phyloP scores from a whole-genome alignment of 306 rosid genomes.

The Pyrus communis region DNA sequence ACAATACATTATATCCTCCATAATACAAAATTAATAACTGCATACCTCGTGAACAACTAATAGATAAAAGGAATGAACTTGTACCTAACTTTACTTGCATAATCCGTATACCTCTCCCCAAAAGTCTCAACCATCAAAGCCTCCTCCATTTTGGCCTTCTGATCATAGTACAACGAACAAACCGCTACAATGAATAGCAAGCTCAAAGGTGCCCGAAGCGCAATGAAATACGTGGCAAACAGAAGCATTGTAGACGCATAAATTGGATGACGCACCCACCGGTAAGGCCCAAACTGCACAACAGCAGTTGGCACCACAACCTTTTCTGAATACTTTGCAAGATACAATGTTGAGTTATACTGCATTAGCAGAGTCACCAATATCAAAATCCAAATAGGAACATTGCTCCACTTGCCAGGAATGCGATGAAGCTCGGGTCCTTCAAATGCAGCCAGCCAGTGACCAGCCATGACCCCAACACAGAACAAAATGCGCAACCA shows the following conservation, averaged over 20 bases:
- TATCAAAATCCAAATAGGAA: slow-evolving; percentile 63
- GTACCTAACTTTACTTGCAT: slow-evolving; percentile 67
- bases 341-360: slow-evolving; percentile 72
- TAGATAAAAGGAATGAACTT: slow-evolving; percentile 79
- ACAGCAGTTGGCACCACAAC: slow-evolving; percentile 84
- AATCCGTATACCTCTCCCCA: slow-evolving; percentile 59
- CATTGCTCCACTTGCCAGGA: slow-evolving; percentile 66
- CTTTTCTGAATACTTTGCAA: slow-evolving; percentile 85
- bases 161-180: slow-evolving; percentile 67
- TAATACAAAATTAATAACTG: slow-evolving; percentile 9
- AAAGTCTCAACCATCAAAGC: slow-evolving; percentile 86
- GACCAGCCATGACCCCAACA: slow-evolving; percentile 58
- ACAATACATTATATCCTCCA: not conserved
- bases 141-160: slow-evolving; percentile 83
- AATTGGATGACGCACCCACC: slow-evolving; percentile 90
- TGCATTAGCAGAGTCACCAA: slow-evolving; percentile 59
- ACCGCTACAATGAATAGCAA: slow-evolving; percentile 50
- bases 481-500: slow-evolving; percentile 61
- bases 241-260: slow-evolving; percentile 71
- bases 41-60: slow-evolving; percentile 30
- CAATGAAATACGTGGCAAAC: slow-evolving; percentile 57
- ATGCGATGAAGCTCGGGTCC: slow-evolving; percentile 81
- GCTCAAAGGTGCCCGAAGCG: slow-evolving; percentile 79
- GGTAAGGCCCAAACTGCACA: slow-evolving; percentile 89
- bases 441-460: slow-evolving; percentile 94